These are phyloP conservation scores for Exserohilum turcica DNA, from an alignment of 2,329 filamentous ascomycete species.

Conservation along the genomic window DNA sequence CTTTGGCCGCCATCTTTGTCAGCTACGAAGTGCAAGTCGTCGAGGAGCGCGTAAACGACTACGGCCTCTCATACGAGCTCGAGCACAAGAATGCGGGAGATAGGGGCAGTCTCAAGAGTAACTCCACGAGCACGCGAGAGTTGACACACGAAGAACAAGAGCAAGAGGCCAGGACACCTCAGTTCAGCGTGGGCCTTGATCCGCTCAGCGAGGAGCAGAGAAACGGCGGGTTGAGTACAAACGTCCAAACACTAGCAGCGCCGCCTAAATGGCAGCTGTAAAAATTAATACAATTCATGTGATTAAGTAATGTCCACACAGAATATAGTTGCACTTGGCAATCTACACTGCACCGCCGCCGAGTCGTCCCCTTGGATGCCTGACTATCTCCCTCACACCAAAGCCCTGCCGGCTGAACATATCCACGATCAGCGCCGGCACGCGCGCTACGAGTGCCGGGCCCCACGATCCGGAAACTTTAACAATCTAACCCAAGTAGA, in stretches of 20 bases:
- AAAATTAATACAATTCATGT: neutral
- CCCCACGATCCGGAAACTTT: no score
- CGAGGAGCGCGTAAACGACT: slow-evolving; percentile 31
- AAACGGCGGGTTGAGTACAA: slow-evolving; percentile 23
- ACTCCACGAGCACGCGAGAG: slow-evolving; percentile 28
- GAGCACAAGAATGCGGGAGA: slow-evolving; percentile 26
- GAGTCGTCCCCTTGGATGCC: no score
- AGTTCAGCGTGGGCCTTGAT: slow-evolving; percentile 34
- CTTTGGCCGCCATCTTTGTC: slow-evolving; percentile 38
- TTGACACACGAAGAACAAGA: slow-evolving; percentile 21
- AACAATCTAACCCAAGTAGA: no score
- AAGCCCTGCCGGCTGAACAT: no score
- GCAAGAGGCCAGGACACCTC: slow-evolving; percentile 16
- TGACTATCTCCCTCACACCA: no score
- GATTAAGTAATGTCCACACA: no score
- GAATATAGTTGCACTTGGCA: no score
- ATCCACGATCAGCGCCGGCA: no score
- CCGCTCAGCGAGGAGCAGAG: slow-evolving; percentile 25
- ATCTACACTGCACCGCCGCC: no score
- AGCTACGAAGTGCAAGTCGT: slow-evolving; percentile 42
- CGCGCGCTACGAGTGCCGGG: no score
- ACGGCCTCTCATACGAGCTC: slow-evolving; percentile 36
- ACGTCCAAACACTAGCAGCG: slow-evolving; percentile 24
- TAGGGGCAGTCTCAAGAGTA: slow-evolving; percentile 31
- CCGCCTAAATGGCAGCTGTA: slow-evolving; percentile 34